phyloP scores from a whole-genome alignment of 225 moss, liverwort and hornwort genomes.

The Lunularia cruciata region DNA sequence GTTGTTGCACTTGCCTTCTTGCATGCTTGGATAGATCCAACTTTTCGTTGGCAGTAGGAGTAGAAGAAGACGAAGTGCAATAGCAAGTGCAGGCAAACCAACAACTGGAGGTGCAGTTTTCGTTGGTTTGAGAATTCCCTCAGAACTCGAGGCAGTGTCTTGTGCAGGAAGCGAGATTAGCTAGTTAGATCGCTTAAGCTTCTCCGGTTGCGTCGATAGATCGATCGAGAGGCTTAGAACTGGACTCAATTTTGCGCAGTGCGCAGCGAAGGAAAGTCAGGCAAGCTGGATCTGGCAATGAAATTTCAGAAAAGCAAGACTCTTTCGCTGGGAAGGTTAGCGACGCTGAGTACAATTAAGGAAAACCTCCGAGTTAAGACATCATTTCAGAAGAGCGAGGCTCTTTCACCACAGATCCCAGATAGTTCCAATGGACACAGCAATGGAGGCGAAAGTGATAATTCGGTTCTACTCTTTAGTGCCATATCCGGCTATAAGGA shows the following conservation, averaged over 20 bases:
- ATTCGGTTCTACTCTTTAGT: constrained; percentile 46
- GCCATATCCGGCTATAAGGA: constrained; percentile 46
- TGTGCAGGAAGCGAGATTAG: not conserved
- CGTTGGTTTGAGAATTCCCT: not conserved
- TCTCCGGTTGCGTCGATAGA: not conserved
- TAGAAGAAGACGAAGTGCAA: too few relatives aligned
- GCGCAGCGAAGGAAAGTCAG: constrained; percentile 24
- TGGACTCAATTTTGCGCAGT: constrained; percentile 1
- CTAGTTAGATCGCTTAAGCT: not conserved
- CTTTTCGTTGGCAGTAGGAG: not conserved
- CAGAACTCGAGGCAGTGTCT: too few relatives aligned
- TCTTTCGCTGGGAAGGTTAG: constrained; percentile 41
- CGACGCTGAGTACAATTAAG: constrained; percentile 49
- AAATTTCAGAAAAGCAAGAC: constrained; percentile 50
- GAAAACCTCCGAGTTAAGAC: constrained; percentile 45
- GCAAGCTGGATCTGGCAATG: constrained; percentile 29
- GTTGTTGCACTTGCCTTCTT: too few relatives aligned
- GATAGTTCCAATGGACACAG: constrained; percentile 18
- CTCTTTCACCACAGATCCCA: constrained; percentile 19
- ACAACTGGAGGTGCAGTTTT: too few relatives aligned
- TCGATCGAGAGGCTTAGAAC: not conserved
- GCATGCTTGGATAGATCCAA: not conserved
- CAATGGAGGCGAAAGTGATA: constrained; percentile 30
- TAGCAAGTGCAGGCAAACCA: too few relatives aligned
- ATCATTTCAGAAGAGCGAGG: constrained; percentile 41